Percentiles rank a stretch among this genome's conserved stretches.
These are phyloP conservation scores for Fragaria iinumae DNA, from an alignment of 306 rosid genomes.

Conservation along the genomic window DNA sequence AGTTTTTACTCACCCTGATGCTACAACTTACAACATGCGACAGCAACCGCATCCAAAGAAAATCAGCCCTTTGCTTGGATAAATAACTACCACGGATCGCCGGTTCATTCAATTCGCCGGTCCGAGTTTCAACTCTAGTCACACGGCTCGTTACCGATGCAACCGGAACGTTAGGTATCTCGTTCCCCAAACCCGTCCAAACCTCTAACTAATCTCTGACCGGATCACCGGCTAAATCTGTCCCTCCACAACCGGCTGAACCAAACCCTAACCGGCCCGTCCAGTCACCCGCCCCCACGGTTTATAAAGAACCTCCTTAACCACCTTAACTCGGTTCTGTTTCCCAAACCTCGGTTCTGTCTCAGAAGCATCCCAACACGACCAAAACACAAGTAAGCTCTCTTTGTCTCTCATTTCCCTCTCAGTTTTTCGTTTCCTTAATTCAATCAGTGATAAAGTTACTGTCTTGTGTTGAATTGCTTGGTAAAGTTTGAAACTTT, in stretches of 20 bases:
- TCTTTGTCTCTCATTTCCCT: background rate
- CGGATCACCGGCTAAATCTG: constrained; percentile 34
- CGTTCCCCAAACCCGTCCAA: constrained; percentile 36
- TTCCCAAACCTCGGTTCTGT: constrained; percentile 15
- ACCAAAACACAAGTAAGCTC: constrained; percentile 49
- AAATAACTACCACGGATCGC: constrained; percentile 13
- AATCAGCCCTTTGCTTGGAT: too few species aligned
- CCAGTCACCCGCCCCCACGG: constrained; percentile 40
- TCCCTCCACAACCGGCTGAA: constrained; percentile 33
- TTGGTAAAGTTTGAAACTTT: constrained; percentile 1
- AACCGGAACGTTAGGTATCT: constrained; percentile 49
- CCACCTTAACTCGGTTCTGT: constrained; percentile 55
- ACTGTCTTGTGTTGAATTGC: background rate
- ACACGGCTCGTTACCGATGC: constrained; percentile 32
- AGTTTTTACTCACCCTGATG: too few species aligned
- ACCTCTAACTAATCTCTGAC: constrained; percentile 20
- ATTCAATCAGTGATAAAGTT: background rate
- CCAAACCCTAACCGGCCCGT: constrained; percentile 66
- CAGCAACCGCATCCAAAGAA: too few species aligned
- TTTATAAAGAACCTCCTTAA: constrained; percentile 21
- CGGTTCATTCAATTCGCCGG: constrained; percentile 7
- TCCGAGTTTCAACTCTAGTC: background rate
- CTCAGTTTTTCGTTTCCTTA: background rate
- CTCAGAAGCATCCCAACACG: constrained; percentile 10
- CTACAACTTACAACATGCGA: too few species aligned